phyloP scores from a whole-genome alignment of 352 stramenopile species.

The Phytophthora colocasiae region DNA sequence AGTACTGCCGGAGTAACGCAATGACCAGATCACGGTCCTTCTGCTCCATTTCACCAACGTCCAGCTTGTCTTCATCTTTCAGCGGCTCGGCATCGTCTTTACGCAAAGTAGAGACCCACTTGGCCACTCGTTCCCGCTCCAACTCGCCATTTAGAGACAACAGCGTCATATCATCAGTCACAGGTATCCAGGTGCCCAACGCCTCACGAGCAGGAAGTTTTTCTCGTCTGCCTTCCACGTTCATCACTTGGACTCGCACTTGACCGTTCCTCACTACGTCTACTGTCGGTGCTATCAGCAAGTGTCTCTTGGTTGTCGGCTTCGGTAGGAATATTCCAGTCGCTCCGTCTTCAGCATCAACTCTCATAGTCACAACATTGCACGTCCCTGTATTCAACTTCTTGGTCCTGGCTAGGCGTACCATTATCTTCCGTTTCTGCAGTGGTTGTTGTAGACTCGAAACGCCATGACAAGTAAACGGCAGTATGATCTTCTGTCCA shows the following conservation, averaged over 20 bases:
- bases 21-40: not conserved
- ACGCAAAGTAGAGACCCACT: not conserved
- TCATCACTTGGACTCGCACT: slow-evolving; percentile 10
- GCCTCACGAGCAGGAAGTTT: not conserved
- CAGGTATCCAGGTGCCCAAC: not conserved
- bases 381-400: slow-evolving; percentile 13
- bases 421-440: not conserved
- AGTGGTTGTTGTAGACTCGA: not conserved
- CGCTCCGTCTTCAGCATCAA: slow-evolving; percentile 10
- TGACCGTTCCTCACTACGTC: not conserved
- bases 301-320: not conserved
- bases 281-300: slow-evolving; percentile 21
- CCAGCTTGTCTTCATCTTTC: not conserved
- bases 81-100: not conserved
- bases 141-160: not conserved
- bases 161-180: not conserved
- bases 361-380: slow-evolving; percentile 1
- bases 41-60: slow-evolving; percentile 6
- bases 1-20: not conserved
- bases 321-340: slow-evolving; percentile 9
- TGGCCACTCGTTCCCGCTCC: not conserved
- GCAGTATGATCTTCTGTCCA: not conserved
- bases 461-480: not conserved
- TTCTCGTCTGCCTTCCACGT: slow-evolving; percentile 8
- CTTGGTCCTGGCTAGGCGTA: not conserved